A percentile compares a stretch with the other conserved stretches of the same genome.
phyloP scores from a whole-genome alignment of 139 green algal species.

The Chlorella sorokiniana region DNA sequence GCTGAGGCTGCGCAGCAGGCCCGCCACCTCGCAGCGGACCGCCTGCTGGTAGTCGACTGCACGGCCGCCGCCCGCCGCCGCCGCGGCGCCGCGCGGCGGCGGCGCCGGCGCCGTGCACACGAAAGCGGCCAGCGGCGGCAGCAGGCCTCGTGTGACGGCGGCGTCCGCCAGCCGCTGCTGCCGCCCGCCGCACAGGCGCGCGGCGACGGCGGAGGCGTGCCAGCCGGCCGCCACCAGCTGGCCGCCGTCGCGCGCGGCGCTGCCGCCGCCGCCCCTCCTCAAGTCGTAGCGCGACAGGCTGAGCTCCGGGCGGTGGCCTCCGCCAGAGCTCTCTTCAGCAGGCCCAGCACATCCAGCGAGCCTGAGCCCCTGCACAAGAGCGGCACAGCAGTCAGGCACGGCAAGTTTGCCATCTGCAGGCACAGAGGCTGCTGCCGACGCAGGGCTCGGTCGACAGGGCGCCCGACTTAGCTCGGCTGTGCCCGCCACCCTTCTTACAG shows the following conservation, averaged over 20 bases:
- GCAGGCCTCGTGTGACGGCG: background rate
- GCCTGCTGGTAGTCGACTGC: background rate
- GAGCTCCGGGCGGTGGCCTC: slow-evolving; percentile 5
- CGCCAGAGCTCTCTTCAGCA: slow-evolving; percentile 8
- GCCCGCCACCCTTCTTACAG: too few species aligned
- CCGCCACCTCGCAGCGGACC: slow-evolving; percentile 22
- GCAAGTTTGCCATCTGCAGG: too few species aligned
- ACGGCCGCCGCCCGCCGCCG: background rate
- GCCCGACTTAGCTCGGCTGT: too few species aligned
- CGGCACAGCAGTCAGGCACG: background rate
- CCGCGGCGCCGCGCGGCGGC: background rate
- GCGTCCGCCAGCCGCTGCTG: slow-evolving; percentile 1
- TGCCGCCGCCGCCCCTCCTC: background rate
- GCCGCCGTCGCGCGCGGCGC: background rate
- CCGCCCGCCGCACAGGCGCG: slow-evolving; percentile 4
- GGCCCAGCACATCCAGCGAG: slow-evolving; percentile 18
- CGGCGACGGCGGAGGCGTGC: slow-evolving; percentile 1
- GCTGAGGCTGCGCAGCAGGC: slow-evolving; percentile 19
- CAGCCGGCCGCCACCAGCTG: slow-evolving; percentile 23
- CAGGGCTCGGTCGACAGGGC: background rate
- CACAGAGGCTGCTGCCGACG: background rate
- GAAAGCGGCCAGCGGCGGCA: slow-evolving; percentile 3
- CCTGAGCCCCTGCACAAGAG: background rate
- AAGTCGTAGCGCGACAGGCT: background rate
- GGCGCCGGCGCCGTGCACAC: background rate